phyloP scores from a whole-genome alignment of 768 basidiomycete species.

The Podaxis pistillaris region DNA sequence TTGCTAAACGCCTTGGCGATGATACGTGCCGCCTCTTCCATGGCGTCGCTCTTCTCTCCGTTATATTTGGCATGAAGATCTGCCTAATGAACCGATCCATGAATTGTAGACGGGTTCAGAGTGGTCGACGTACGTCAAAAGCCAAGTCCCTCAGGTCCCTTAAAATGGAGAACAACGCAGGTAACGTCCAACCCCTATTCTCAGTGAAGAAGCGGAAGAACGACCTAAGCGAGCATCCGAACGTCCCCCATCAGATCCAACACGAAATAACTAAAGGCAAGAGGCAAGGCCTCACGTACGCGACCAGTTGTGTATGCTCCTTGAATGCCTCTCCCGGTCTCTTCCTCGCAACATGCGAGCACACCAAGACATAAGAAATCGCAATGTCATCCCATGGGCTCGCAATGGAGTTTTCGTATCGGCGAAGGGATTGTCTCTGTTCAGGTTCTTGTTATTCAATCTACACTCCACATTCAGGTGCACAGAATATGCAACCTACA shows the following conservation, averaged over 20 bases:
- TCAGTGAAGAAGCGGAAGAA: conserved; percentile 80
- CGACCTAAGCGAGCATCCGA: conserved; percentile 35
- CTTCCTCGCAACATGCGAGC: conserved; percentile 66
- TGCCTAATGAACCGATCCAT: conserved; percentile 38
- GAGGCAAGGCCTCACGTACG: conserved; percentile 48
- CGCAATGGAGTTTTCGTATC: conserved; percentile 63
- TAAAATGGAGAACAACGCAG: conserved; percentile 77
- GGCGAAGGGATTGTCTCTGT: conserved; percentile 37
- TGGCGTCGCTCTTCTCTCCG: conserved; percentile 56
- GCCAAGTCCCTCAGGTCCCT: conserved; percentile 84
- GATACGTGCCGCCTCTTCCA: conserved; percentile 85
- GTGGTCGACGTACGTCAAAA: conserved; percentile 59
- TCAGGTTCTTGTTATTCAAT: not conserved
- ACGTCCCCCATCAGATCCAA: not conserved
- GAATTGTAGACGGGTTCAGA: not conserved
- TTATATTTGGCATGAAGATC: conserved; percentile 60
- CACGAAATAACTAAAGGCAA: not conserved
- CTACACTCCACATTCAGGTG: not conserved
- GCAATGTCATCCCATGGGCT: conserved; percentile 86
- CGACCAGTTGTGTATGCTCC: conserved; percentile 72
- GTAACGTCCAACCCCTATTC: conserved; percentile 85
- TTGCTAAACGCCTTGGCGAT: conserved; percentile 88
- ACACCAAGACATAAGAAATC: conserved; percentile 77
- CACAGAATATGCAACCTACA: conserved; percentile 22
- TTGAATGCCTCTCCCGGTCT: conserved; percentile 74